These are phyloP conservation scores for Arabidopsis lyrata DNA, from an alignment of 441 rosid genomes.

Conservation along the genomic window DNA sequence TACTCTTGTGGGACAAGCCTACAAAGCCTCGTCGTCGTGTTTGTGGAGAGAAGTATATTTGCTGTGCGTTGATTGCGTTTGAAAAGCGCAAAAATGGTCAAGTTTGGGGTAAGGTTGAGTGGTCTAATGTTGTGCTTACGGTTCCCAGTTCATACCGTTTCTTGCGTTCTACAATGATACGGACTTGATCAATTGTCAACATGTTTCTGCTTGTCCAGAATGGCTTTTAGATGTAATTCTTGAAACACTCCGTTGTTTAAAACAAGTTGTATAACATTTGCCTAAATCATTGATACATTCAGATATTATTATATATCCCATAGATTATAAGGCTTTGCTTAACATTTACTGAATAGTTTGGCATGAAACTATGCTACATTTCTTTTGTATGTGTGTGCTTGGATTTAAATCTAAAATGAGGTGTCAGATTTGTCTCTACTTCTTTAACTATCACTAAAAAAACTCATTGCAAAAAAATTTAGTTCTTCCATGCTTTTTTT, in stretches of 20 bases:
- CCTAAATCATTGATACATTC: neutral
- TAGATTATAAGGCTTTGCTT: neutral
- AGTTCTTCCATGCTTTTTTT: too few species aligned
- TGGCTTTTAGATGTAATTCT: neutral
- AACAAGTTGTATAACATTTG: neutral
- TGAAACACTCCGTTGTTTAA: neutral
- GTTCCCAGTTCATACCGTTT: constrained; percentile 57
- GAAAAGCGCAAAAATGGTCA: constrained; percentile 8
- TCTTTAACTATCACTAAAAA: neutral
- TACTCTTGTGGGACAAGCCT: constrained; percentile 73
- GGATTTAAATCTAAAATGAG: constrained; percentile 5
- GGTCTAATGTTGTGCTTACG: constrained; percentile 61
- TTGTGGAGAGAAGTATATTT: constrained; percentile 55
- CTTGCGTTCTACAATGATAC: constrained; percentile 27
- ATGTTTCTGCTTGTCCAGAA: neutral
- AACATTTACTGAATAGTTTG: constrained; percentile 54
- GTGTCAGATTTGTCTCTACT: neutral
- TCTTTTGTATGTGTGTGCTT: constrained; percentile 42
- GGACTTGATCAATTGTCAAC: neutral
- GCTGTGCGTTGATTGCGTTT: constrained; percentile 11
- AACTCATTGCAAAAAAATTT: neutral
- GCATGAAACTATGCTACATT: too few species aligned
- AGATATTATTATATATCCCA: neutral
- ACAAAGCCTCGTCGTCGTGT: constrained; percentile 37
- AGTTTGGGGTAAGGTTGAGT: constrained; percentile 39